Evolutionary conservation across 495 filamentous ascomycete species (phyloP), one percentile per base, ranked within the genome.

Genomic region (Penicillium flavigenum): DNA sequence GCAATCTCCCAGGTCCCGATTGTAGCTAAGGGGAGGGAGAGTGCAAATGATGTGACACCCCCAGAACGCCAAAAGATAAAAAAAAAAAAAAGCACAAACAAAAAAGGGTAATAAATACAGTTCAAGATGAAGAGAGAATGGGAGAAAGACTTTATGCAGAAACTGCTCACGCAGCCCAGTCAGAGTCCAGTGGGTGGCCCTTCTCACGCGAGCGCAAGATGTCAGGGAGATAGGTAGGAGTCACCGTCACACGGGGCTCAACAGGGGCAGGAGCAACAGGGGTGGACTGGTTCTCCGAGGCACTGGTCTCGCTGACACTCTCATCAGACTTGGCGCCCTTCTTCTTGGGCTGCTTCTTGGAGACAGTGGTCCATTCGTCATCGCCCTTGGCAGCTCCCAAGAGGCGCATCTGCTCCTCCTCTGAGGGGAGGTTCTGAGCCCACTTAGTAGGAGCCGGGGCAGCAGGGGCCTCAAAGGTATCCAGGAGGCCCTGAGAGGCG

Each of bases 341-440:
- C 71, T 77, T 83, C 73, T 84, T 85, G 67, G 74, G 69, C 57
- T 76, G 78, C 72, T 93, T 92, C 59, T 83, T 88, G 48, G 81
- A 79, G 48, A 93, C 88, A 20, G 88, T 91, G 57, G 77, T 90
- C 88, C 89, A 92, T 32, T 82, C 83, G 54, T 86, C 83, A 12
- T 84, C 80, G 20, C 75, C 75, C 22, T 73, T 73, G 62, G 84
- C 76, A 43, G 81, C 81, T 29, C 74, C 81, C 29, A 90, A 75
- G 60, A 88, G 75, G 69, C 87, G 81, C 73, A 94, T 74, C 75
- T 95, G 91, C 72, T 94, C 90, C 66, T 96, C 91, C 72, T 95
- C 91, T 0, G 89, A 89, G 5, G 86, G 88, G 42, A 88, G 77
- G 53, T 79, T 79, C 44, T 77, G 70, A 43, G 77, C 73, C 85